phyloP scores from a whole-genome alignment of 305 asterid species.

The Fraxinus floribunda region DNA sequence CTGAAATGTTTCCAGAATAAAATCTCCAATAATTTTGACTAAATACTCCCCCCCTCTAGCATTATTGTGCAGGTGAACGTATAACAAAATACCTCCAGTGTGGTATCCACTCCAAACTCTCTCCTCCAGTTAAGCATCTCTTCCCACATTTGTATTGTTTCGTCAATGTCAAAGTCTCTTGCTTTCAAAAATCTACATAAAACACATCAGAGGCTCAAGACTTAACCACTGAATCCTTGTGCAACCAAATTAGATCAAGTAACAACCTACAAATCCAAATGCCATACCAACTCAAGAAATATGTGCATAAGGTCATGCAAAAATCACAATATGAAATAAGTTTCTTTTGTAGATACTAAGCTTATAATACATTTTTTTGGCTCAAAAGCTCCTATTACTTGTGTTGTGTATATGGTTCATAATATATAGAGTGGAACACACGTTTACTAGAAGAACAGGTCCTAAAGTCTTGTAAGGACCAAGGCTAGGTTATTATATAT shows the following conservation, averaged over 20 bases:
- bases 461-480: background rate
- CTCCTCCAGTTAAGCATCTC: conserved; percentile 95
- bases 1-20: conserved; percentile 13
- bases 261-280: background rate
- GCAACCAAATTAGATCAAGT: conserved; percentile 17
- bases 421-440: background rate
- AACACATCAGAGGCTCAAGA: conserved; percentile 19
- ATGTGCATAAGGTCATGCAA: background rate
- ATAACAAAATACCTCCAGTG: conserved; percentile 62
- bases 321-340: background rate
- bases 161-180: conserved; percentile 68
- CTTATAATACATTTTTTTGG: background rate
- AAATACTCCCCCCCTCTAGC: background rate
- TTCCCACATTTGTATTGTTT: conserved; percentile 88
- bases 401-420: background rate
- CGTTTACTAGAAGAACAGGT: background rate
- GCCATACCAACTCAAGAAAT: background rate
- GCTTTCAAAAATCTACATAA: conserved; percentile 79
- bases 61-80: conserved; percentile 12
- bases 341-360: background rate
- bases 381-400: background rate
- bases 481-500: background rate
- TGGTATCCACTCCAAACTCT: conserved; percentile 81
- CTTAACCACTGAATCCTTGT: conserved; percentile 10
- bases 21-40: conserved; percentile 7